phyloP scores from a whole-genome alignment of 2,329 filamentous ascomycete species.

The Aspergillus novofumigatus region DNA sequence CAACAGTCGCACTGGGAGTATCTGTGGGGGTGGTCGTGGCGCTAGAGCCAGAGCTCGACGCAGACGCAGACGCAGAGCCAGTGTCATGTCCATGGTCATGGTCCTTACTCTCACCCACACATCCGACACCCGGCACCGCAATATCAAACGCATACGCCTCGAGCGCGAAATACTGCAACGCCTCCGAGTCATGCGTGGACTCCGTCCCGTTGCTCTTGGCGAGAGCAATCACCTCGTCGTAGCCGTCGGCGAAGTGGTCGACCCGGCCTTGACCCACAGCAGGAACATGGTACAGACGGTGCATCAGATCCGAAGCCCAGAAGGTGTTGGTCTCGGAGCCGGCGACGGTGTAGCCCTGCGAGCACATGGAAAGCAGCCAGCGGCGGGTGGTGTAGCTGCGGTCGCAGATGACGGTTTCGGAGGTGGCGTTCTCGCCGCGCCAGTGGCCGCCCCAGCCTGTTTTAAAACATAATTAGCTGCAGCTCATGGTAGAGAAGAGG shows the following conservation, averaged over 20 bases:
- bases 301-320: constrained; percentile 64
- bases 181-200: constrained; percentile 56
- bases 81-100: constrained; percentile 2
- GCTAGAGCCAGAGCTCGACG: no score
- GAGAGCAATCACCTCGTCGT: constrained; percentile 51
- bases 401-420: constrained; percentile 66
- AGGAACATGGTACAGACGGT: constrained; percentile 62
- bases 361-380: constrained; percentile 57
- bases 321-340: constrained; percentile 55
- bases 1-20: constrained; percentile 14
- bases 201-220: constrained; percentile 49
- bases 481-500: not conserved
- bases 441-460: constrained; percentile 64
- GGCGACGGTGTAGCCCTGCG: constrained; percentile 59
- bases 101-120: constrained; percentile 43
- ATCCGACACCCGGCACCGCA: constrained; percentile 59
- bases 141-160: constrained; percentile 63
- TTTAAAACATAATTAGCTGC: not conserved
- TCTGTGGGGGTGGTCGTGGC: not conserved
- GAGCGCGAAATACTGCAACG: constrained; percentile 65
- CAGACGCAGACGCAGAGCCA: no score
- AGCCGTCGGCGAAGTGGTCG: constrained; percentile 60
- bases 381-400: constrained; percentile 57
- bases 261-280: constrained; percentile 56
- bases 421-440: constrained; percentile 60